phyloP scores from a whole-genome alignment of 306 rosid species.

The Pachyrhizus erosus region DNA sequence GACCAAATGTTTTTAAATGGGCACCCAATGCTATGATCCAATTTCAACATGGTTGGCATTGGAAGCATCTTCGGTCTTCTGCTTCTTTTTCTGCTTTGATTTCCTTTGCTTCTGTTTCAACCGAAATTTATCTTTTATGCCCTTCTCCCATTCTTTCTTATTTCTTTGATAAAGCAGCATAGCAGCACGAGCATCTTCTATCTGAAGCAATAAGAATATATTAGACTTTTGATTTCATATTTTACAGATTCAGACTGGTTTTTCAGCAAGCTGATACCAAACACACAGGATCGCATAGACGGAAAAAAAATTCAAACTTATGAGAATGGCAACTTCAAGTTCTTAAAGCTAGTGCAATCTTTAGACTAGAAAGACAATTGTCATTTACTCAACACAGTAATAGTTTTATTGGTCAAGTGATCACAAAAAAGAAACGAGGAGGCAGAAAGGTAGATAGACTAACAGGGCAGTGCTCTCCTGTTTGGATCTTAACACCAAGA shows the following conservation, averaged over 20 bases:
- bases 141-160: conserved; percentile 81
- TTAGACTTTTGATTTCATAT: background rate
- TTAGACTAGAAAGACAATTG: background rate
- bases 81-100: conserved; percentile 73
- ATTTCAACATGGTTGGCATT: conserved; percentile 29
- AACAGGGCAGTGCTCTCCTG: conserved; percentile 96
- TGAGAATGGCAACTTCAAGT: background rate
- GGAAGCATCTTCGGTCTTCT: conserved; percentile 47
- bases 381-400: background rate
- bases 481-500: conserved; percentile 82
- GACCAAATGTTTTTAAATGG: background rate
- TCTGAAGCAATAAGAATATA: conserved; percentile 50
- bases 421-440: background rate
- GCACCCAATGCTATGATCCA: conserved; percentile 41
- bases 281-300: background rate
- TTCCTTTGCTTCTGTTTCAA: conserved; percentile 72
- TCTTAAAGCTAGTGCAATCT: background rate
- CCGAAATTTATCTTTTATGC: conserved; percentile 60
- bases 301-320: background rate
- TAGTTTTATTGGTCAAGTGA: conserved; percentile 24
- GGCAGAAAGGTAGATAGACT: conserved; percentile 49
- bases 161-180: conserved; percentile 91
- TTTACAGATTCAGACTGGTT: background rate
- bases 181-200: conserved; percentile 91
- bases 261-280: background rate